A percentile compares a stretch with the other conserved stretches of the same genome.
Evolutionary conservation across 768 basidiomycete species (phyloP).

Genomic region (Russula abietina): DNA sequence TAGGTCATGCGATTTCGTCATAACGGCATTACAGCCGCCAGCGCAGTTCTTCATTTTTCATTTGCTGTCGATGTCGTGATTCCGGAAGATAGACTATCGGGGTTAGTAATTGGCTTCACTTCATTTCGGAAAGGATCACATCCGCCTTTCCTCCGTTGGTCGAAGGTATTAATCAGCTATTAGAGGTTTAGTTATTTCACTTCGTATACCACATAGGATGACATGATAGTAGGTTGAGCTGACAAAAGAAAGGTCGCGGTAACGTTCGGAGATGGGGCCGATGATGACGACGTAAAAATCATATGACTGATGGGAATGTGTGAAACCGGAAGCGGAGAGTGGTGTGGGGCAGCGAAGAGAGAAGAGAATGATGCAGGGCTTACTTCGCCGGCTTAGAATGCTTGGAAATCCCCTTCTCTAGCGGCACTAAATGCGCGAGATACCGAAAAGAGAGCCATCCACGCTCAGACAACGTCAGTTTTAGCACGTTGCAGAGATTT

Average conservation of each 20-base stretch:
- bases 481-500: neutral
- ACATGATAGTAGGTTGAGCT: neutral
- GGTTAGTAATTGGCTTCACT: neutral
- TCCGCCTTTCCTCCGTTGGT: neutral
- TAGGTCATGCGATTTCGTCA: neutral
- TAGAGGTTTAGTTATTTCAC: neutral
- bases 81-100: neutral
- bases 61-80: too few species aligned
- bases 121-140: neutral
- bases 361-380: neutral
- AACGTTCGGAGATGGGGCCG: neutral
- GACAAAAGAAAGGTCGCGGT: neutral
- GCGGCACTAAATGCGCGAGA: too few species aligned
- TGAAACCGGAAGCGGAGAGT: neutral
- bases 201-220: neutral
- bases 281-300: neutral
- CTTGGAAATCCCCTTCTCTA: neutral
- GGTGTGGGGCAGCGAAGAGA: neutral
- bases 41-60: too few species aligned
- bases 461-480: neutral
- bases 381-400: neutral
- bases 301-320: neutral
- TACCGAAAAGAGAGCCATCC: neutral
- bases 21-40: too few species aligned
- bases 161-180: neutral